Evolutionary conservation across 495 filamentous ascomycete genomes (phyloP).

Genomic region (Penicillium manginii): DNA sequence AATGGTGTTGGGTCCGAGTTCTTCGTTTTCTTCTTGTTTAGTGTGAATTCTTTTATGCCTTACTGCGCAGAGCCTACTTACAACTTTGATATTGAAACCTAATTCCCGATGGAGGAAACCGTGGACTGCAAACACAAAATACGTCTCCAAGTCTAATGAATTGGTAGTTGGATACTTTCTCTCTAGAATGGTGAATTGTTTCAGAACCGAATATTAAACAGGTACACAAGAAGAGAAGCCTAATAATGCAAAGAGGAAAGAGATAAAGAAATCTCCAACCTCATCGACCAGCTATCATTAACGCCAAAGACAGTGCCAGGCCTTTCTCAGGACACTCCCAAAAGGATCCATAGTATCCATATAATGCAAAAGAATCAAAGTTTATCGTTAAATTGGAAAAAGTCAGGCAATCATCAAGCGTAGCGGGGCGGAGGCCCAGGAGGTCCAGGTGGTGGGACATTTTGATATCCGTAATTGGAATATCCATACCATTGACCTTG

Average conservation of each 20-base stretch:
- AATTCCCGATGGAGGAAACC: too few relatives aligned
- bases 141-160: background rate
- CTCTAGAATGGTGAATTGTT: slow-evolving; percentile 1
- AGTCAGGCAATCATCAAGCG: slow-evolving; percentile 4
- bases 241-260: background rate
- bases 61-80: background rate
- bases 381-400: slow-evolving; percentile 4
- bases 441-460: slow-evolving; percentile 26
- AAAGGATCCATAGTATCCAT: slow-evolving; percentile 4
- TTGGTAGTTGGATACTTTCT: background rate
- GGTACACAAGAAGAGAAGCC: slow-evolving; percentile 11
- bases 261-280: background rate
- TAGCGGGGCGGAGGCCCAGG: slow-evolving; percentile 22
- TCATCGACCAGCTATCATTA: slow-evolving; percentile 5
- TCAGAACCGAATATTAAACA: slow-evolving; percentile 2
- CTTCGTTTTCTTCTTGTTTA: slow-evolving; percentile 13
- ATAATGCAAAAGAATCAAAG: slow-evolving; percentile 5
- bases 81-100: background rate
- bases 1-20: slow-evolving; percentile 3
- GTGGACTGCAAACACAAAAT: too few relatives aligned
- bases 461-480: slow-evolving; percentile 30
- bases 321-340: background rate
- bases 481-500: slow-evolving; percentile 35
- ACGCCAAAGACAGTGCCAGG: slow-evolving; percentile 7
- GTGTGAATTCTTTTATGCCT: background rate